Conservation (phyloP, 352 stramenopile species). For the Pythium apleroticum region DNA sequence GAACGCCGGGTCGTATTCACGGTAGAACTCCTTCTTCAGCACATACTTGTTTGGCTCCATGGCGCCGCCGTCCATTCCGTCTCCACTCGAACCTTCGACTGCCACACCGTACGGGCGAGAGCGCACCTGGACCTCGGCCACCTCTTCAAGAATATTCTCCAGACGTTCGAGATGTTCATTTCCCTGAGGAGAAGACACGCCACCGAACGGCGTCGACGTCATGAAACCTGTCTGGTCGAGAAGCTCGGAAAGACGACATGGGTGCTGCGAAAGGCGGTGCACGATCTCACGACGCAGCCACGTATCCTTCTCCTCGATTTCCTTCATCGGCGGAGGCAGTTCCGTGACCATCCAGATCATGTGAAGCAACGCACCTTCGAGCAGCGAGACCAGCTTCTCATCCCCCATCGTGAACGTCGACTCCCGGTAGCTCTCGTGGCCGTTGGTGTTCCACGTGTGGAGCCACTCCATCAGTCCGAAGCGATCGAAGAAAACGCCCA, state of each 20-base stretch:
- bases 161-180: conserved; percentile 66
- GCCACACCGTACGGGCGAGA: neutral
- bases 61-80: conserved; percentile 28
- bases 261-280: conserved; percentile 74
- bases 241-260: conserved; percentile 71
- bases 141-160: conserved; percentile 64
- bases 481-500: conserved; percentile 80
- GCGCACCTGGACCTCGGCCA: conserved; percentile 63
- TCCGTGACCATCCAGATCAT: conserved; percentile 89
- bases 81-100: conserved; percentile 20
- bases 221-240: conserved; percentile 82
- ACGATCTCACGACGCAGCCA: conserved; percentile 87
- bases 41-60: conserved; percentile 80
- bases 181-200: conserved; percentile 56
- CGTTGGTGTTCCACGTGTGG: conserved; percentile 52
- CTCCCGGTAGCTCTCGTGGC: conserved; percentile 48
- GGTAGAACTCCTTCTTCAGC: conserved; percentile 75
- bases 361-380: conserved; percentile 79
- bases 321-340: conserved; percentile 61
- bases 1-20: conserved; percentile 81
- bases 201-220: conserved; percentile 64
- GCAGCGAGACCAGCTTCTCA: conserved; percentile 63
- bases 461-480: conserved; percentile 81
- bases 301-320: conserved; percentile 56
- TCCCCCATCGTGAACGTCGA: conserved; percentile 37